phyloP scores from a whole-genome alignment of 345 rosid genomes.

The Gossypium turneri region DNA sequence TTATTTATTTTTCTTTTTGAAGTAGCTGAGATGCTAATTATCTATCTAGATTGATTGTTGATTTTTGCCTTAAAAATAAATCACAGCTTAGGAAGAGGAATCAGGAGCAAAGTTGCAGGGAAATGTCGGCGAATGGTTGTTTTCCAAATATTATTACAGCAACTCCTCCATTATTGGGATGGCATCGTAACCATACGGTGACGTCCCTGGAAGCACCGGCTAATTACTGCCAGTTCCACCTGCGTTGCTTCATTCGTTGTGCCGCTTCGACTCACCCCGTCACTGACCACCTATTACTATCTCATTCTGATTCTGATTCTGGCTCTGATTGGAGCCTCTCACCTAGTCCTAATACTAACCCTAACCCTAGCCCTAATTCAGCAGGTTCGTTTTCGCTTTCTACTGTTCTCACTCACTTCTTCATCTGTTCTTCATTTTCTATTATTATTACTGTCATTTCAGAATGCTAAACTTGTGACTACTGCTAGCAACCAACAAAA shows the following conservation, averaged over 20 bases:
- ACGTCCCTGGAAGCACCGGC: background rate
- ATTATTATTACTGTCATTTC: background rate
- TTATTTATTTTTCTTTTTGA: no score
- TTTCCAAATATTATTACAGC: background rate
- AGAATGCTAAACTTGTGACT: background rate
- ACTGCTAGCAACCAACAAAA: background rate
- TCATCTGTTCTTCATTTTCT: background rate
- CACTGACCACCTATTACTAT: background rate
- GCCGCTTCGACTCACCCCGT: background rate
- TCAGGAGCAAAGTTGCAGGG: background rate
- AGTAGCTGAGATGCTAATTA: no score
- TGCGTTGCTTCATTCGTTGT: background rate
- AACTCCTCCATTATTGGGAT: background rate
- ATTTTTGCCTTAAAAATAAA: background rate
- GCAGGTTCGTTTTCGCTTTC: background rate
- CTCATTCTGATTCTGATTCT: background rate
- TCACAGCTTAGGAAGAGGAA: background rate
- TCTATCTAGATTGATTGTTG: no score
- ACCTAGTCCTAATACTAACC: background rate
- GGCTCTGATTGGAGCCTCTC: background rate
- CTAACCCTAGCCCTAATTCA: background rate
- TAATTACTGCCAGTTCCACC: background rate
- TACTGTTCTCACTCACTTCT: background rate
- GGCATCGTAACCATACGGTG: background rate
- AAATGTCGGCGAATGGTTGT: background rate